Evolutionary conservation across 257 asterid genomes (phyloP).

Genomic region (Scutellaria minor): DNA sequence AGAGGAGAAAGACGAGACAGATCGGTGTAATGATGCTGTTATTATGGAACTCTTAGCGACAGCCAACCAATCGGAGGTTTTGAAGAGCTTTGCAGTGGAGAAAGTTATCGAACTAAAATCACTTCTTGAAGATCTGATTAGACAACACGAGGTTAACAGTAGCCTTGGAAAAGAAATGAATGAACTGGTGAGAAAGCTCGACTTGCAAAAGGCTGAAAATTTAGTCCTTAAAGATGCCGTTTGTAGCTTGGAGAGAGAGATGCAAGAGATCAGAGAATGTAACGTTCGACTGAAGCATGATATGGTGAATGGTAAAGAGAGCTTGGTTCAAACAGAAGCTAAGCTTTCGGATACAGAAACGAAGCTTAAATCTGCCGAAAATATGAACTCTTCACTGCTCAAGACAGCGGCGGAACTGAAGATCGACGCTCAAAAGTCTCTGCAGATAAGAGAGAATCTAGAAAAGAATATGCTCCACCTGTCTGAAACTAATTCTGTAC

Average conservation of each 20-base stretch:
- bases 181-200: conserved; percentile 55
- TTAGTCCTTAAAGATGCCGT: conserved; percentile 58
- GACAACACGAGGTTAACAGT: conserved; percentile 49
- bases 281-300: conserved; percentile 55
- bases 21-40: conserved; percentile 56
- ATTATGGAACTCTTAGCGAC: conserved; percentile 60
- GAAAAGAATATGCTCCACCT: conserved; percentile 54
- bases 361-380: conserved; percentile 64
- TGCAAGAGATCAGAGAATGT: conserved; percentile 50
- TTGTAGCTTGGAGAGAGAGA: conserved; percentile 61
- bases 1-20: conserved; percentile 59
- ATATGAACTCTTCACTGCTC: conserved; percentile 50
- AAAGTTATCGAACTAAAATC: conserved; percentile 54
- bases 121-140: conserved; percentile 55
- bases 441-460: conserved; percentile 44
- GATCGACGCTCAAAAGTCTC: conserved; percentile 52
- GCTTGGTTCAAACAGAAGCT: conserved; percentile 48
- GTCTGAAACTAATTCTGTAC: conserved; percentile 54
- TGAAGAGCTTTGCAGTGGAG: conserved; percentile 53
- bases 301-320: conserved; percentile 43
- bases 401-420: conserved; percentile 56
- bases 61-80: conserved; percentile 49
- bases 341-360: conserved; percentile 59
- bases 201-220: conserved; percentile 64
- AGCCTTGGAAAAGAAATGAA: conserved; percentile 56